Conservation (phyloP, 352 stramenopile species). For the Phytophthora nicotianae region DNA sequence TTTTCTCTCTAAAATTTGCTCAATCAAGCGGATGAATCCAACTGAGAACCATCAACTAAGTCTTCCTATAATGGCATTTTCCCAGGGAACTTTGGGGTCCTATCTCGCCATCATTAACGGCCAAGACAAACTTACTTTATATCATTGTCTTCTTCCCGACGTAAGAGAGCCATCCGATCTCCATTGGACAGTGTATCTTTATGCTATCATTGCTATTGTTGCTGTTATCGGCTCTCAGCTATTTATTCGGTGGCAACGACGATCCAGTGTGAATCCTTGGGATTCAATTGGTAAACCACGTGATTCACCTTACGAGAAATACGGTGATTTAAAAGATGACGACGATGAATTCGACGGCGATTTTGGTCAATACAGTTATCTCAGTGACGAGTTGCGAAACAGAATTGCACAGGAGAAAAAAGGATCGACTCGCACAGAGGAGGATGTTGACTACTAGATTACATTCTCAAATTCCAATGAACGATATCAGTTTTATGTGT, state of each 20-base stretch:
- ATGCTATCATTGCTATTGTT: conserved; percentile 19
- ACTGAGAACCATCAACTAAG: not conserved
- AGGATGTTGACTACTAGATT: conserved; percentile 31
- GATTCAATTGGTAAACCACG: conserved; percentile 16
- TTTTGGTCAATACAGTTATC: conserved; percentile 37
- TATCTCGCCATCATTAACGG: conserved; percentile 26
- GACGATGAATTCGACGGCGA: conserved; percentile 18
- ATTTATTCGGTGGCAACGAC: conserved; percentile 28
- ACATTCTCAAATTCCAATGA: not conserved
- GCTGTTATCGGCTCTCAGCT: conserved; percentile 40
- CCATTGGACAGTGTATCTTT: conserved; percentile 35
- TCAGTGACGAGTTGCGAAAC: conserved; percentile 36
- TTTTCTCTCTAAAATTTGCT: conserved; percentile 20
- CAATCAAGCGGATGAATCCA: not conserved
- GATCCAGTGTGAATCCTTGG: conserved; percentile 25
- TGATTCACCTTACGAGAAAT: conserved; percentile 20
- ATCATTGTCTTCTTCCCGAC: conserved; percentile 41
- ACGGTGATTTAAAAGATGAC: conserved; percentile 5
- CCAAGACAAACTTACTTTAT: conserved; percentile 26
- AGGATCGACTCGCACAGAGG: conserved; percentile 5
- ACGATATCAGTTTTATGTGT: too few species aligned
- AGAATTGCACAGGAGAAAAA: conserved; percentile 28
- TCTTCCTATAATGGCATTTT: conserved; percentile 25
- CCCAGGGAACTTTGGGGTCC: conserved; percentile 33
- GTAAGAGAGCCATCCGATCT: conserved; percentile 22